Conservation (phyloP, 2,329 filamentous ascomycete species). For the Beauveria australis region DNA sequence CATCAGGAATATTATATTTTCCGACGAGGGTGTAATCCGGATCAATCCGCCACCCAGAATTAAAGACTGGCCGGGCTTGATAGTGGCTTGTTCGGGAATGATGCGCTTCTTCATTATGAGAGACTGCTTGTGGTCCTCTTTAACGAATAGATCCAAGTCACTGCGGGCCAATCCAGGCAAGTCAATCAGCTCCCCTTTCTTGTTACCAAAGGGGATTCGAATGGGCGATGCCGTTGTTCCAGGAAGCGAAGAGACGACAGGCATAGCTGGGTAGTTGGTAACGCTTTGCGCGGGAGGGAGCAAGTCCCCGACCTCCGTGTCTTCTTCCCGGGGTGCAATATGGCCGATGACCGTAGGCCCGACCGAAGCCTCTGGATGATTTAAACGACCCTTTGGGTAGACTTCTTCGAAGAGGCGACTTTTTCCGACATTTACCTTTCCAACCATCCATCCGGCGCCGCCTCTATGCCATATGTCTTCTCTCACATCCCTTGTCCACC, state of each 20-base stretch:
- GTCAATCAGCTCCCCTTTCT: constrained; percentile 86
- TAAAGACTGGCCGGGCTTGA: constrained; percentile 72
- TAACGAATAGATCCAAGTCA: constrained; percentile 62
- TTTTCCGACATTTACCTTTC: constrained; percentile 98
- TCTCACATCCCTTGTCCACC: constrained; percentile 86
- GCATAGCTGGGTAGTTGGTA: constrained; percentile 72
- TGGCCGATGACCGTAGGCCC: neutral
- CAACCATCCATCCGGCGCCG: constrained; percentile 89
- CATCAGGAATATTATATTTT: constrained; percentile 60
- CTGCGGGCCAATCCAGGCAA: constrained; percentile 76
- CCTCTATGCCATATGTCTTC: constrained; percentile 78
- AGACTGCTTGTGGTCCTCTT: constrained; percentile 53
- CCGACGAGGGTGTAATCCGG: constrained; percentile 65
- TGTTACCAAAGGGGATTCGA: constrained; percentile 78
- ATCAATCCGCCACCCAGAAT: constrained; percentile 74
- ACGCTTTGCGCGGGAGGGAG: constrained; percentile 70
- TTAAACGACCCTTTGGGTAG: constrained; percentile 60
- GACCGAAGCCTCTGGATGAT: neutral
- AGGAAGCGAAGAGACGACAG: constrained; percentile 75
- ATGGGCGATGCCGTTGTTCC: constrained; percentile 96
- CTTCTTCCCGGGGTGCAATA: constrained; percentile 12
- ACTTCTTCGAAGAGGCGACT: constrained; percentile 82
- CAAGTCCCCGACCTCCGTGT: constrained; percentile 42
- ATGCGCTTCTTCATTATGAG: constrained; percentile 75
- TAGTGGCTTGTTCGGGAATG: constrained; percentile 60